Percentiles rank a stretch among this genome's conserved stretches.
These are phyloP conservation scores for Plasmodium reichenowi DNA, from an alignment of 169 alveolate species.

Conservation along the genomic window DNA sequence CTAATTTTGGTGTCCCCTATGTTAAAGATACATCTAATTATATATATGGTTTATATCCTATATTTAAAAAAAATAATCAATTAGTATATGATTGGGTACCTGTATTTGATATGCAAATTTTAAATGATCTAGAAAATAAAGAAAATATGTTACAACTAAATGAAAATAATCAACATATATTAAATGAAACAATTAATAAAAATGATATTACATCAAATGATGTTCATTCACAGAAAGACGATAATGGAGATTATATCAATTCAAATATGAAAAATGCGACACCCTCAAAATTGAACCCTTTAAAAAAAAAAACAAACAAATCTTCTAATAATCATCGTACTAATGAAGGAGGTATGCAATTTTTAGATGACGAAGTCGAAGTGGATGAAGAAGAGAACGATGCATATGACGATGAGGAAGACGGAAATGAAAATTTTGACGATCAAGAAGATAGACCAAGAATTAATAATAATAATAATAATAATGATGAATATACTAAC, in stretches of 20 bases:
- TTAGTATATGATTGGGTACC: conserved; percentile 77
- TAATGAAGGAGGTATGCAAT: neutral
- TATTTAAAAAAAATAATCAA: conserved; percentile 57
- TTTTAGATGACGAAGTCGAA: neutral
- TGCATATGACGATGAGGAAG: conserved; percentile 1
- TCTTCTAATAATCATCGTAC: neutral
- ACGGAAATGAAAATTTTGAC: neutral
- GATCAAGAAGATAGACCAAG: neutral
- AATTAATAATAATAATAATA: neutral
- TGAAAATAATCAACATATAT: neutral
- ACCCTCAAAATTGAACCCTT: too few relatives aligned
- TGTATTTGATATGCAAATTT: conserved; percentile 47
- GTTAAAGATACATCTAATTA: conserved; percentile 66
- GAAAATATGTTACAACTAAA: neutral
- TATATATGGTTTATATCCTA: conserved; percentile 71
- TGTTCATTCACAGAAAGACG: too few relatives aligned
- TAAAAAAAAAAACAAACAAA: neutral
- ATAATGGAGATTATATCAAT: too few relatives aligned
- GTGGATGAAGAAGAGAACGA: neutral
- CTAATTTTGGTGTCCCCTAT: conserved; percentile 74
- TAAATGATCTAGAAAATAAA: conserved; percentile 17
- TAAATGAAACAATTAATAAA: conserved; percentile 2
- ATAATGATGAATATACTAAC: neutral
- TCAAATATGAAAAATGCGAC: neutral
- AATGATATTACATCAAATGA: too few relatives aligned